Evolutionary conservation across 768 basidiomycete genomes (phyloP).

Genomic region (Rubroboletus pulcherrimus): DNA sequence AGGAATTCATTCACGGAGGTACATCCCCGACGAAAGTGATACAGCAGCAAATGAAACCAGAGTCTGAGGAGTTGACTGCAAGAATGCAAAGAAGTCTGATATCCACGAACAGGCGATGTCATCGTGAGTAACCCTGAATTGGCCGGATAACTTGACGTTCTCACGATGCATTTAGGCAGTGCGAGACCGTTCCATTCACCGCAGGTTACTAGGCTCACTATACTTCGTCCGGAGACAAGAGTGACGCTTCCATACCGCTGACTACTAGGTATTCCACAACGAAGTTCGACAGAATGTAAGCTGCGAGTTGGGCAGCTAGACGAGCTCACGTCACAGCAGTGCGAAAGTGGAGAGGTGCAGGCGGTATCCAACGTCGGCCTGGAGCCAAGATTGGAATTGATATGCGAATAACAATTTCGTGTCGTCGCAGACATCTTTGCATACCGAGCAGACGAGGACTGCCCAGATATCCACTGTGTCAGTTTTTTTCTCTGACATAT

Average conservation of each 20-base stretch:
- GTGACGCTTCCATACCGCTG: neutral
- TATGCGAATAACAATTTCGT: neutral
- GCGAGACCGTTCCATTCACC: neutral
- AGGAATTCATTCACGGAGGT: neutral
- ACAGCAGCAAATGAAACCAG: neutral
- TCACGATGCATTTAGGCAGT: conserved; percentile 1
- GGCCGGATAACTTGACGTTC: neutral
- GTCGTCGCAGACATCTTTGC: neutral
- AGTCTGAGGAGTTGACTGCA: neutral
- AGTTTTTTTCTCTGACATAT: neutral
- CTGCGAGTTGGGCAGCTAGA: neutral
- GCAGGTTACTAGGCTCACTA: neutral
- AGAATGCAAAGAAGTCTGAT: neutral
- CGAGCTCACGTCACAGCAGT: neutral
- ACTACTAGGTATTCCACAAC: neutral
- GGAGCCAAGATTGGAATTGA: neutral
- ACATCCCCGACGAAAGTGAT: neutral
- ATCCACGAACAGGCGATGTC: neutral
- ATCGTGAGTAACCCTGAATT: conserved; percentile 2
- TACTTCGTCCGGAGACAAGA: neutral
- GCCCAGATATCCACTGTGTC: neutral
- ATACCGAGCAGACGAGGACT: neutral
- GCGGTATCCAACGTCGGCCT: neutral
- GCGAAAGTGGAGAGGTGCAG: neutral
- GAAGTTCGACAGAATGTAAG: neutral